These are phyloP conservation scores for Raphanus raphanistrum DNA, from an alignment of 345 rosid genomes.

Conservation along the genomic window DNA sequence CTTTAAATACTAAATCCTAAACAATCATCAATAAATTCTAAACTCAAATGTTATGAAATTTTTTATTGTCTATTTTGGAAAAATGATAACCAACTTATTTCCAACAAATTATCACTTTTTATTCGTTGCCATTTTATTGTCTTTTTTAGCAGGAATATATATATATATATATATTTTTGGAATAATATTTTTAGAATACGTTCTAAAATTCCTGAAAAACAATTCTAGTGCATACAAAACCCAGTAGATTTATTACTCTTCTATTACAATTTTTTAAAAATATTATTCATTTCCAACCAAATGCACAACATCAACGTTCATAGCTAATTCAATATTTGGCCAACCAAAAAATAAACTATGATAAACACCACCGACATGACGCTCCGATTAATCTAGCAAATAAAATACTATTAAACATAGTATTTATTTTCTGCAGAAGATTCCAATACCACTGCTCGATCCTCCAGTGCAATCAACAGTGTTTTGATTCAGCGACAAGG, in stretches of 20 bases:
- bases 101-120: background rate
- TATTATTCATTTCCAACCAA: background rate
- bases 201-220: background rate
- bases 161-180: too few relatives aligned
- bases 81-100: too few relatives aligned
- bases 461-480: slow-evolving; percentile 48
- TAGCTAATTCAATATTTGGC: background rate
- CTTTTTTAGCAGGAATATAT: too few relatives aligned
- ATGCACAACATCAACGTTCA: background rate
- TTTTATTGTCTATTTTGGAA: too few relatives aligned
- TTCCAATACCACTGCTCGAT: slow-evolving; percentile 47
- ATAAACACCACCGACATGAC: background rate
- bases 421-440: slow-evolving; percentile 51
- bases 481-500: slow-evolving; percentile 27
- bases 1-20: too few relatives aligned
- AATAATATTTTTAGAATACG: background rate
- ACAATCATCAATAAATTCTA: too few relatives aligned
- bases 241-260: background rate
- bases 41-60: too few relatives aligned
- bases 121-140: background rate
- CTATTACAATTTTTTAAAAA: background rate
- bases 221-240: background rate
- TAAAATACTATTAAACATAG: background rate
- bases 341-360: background rate
- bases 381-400: background rate